Conservation (phyloP, 129 eudicot genomes). For the Chrysanthemum makinoi region DNA sequence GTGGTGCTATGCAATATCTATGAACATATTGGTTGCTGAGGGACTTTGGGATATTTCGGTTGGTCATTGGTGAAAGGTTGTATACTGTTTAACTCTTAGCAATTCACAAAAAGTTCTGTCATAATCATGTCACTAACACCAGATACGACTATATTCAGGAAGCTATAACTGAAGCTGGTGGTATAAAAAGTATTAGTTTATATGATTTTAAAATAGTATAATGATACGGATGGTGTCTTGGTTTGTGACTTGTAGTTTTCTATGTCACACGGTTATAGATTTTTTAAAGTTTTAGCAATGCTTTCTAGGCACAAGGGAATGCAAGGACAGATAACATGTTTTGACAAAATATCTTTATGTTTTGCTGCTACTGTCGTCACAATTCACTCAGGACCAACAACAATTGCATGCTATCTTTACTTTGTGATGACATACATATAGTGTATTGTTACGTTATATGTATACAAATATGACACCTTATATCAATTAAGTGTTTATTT, state of each 20-base stretch:
- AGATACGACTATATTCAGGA: constrained; percentile 8
- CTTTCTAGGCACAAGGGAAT: constrained; percentile 92
- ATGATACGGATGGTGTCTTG: constrained; percentile 70
- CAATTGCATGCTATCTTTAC: too few species aligned
- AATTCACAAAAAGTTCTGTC: not conserved
- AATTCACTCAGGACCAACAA: too few species aligned
- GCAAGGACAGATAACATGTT: constrained; percentile 74
- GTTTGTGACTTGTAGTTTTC: constrained; percentile 41
- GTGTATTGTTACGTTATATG: too few species aligned
- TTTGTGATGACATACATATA: too few species aligned
- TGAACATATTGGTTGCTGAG: too few species aligned
- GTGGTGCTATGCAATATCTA: too few species aligned
- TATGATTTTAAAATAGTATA: constrained; percentile 84
- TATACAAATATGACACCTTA: not conserved
- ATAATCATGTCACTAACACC: not conserved
- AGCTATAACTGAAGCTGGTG: constrained; percentile 60
- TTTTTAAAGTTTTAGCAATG: constrained; percentile 6
- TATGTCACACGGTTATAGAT: not conserved
- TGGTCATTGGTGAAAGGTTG: too few species aligned
- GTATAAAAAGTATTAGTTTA: constrained; percentile 89
- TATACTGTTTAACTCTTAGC: not conserved
- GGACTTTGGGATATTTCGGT: too few species aligned
- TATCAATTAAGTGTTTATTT: too few species aligned
- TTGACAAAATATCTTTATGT: too few species aligned
- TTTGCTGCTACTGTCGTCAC: too few species aligned